phyloP scores from a whole-genome alignment of 192 early-diverging fungal species.

The Entomortierella parvispora region DNA sequence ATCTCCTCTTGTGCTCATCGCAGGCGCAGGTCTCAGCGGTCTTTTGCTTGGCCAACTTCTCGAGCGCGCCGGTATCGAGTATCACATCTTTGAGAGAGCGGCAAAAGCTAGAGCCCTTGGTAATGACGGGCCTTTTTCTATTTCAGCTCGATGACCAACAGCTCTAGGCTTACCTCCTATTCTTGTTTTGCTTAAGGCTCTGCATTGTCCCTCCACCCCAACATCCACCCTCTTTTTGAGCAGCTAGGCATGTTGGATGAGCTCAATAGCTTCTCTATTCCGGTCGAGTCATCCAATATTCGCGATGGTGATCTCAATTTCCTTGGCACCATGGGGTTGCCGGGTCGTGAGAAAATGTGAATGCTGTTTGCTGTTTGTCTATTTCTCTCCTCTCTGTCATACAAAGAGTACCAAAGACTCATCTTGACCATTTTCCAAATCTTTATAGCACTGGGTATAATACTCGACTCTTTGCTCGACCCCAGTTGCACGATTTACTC shows the following conservation, averaged over 20 bases:
- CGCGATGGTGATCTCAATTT: not conserved
- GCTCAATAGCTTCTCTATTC: not conserved
- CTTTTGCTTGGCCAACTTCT: slow-evolving; percentile 7
- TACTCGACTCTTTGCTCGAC: not conserved
- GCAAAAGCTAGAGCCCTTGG: not conserved
- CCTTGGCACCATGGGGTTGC: not conserved
- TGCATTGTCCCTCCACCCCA: slow-evolving; percentile 3
- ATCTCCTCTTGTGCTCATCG: slow-evolving; percentile 3
- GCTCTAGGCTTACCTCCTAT: not conserved
- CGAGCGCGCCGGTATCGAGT: not conserved
- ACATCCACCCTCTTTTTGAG: slow-evolving; percentile 14
- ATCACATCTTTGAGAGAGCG: slow-evolving; percentile 10
- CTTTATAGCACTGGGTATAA: slow-evolving; percentile 4
- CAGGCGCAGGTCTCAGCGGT: slow-evolving; percentile 7
- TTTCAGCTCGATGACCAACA: not conserved
- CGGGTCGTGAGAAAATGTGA: not conserved
- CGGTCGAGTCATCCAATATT: not conserved
- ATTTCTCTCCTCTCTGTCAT: not conserved
- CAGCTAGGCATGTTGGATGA: slow-evolving; percentile 14
- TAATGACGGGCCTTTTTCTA: not conserved
- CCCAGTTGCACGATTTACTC: slow-evolving; percentile 1
- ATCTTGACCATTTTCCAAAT: not conserved
- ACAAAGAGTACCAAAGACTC: not conserved
- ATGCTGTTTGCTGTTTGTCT: not conserved
- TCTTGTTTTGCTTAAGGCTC: not conserved